These are phyloP conservation scores for Nasturtium officinale DNA, from an alignment of 345 rosid species.

Conservation along the genomic window DNA sequence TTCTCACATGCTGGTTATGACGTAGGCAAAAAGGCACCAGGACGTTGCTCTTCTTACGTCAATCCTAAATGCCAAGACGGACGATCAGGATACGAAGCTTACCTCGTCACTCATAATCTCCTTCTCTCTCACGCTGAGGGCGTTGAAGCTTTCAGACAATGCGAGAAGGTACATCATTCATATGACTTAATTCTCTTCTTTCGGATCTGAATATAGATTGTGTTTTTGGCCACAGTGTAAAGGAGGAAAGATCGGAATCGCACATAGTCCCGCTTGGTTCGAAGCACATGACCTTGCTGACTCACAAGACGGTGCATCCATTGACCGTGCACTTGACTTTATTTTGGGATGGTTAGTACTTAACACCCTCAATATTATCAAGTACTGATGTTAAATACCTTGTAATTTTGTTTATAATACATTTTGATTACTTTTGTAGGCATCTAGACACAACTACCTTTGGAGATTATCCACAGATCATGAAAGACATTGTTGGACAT, in stretches of 20 bases:
- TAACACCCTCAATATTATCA: background rate
- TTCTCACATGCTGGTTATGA: constrained; percentile 42
- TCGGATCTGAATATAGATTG: background rate
- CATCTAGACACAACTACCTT: constrained; percentile 41
- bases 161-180: constrained; percentile 11
- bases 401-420: background rate
- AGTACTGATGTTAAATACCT: background rate
- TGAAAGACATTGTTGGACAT: constrained; percentile 47
- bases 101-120: constrained; percentile 36
- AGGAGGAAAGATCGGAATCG: constrained; percentile 36
- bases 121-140: constrained; percentile 42
- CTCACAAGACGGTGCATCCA: constrained; percentile 23
- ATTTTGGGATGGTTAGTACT: constrained; percentile 39
- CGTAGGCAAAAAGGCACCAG: constrained; percentile 43
- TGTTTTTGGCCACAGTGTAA: constrained; percentile 18
- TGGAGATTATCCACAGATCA: constrained; percentile 51
- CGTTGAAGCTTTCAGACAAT: constrained; percentile 28
- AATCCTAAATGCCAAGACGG: constrained; percentile 35
- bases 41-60: constrained; percentile 43
- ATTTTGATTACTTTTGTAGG: constrained; percentile 34
- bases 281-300: constrained; percentile 26
- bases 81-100: constrained; percentile 42
- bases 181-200: background rate
- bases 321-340: constrained; percentile 32
- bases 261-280: constrained; percentile 43